Evolutionary conservation across 305 asterid genomes (phyloP).

Genomic region (Andrographis paniculata): DNA sequence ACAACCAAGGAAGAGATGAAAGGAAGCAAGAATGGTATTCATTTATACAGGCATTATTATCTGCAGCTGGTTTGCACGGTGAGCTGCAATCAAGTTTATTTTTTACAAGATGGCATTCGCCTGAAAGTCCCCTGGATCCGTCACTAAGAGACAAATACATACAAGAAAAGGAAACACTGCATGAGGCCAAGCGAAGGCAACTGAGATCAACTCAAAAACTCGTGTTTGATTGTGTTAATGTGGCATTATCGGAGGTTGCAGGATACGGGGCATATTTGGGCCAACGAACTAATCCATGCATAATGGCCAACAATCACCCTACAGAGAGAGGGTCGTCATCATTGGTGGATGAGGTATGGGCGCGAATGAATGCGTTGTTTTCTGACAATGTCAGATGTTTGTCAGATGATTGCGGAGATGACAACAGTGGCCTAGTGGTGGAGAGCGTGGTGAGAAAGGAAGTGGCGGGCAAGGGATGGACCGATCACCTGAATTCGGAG

Average conservation of each 20-base stretch:
- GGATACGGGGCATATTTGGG: constrained; percentile 34
- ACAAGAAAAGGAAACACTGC: constrained; percentile 35
- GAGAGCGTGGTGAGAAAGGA: constrained; percentile 51
- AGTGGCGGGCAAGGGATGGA: constrained; percentile 55
- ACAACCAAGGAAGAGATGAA: constrained; percentile 35
- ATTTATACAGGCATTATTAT: constrained; percentile 41
- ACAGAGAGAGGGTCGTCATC: constrained; percentile 19
- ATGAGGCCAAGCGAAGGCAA: constrained; percentile 44
- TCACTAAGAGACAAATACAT: constrained; percentile 44
- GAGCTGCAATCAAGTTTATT: constrained; percentile 32
- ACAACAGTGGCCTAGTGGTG: constrained; percentile 28
- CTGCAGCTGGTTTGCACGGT: constrained; percentile 40
- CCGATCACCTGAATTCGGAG: constrained; percentile 36
- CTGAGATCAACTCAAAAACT: constrained; percentile 52
- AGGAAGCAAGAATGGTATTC: constrained; percentile 45
- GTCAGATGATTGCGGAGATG: constrained; percentile 28
- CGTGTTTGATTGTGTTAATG: constrained; percentile 70
- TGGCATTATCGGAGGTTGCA: constrained; percentile 43
- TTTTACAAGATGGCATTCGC: constrained; percentile 51
- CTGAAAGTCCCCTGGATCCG: constrained; percentile 65
- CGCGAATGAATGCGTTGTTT: constrained; percentile 36
- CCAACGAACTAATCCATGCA: constrained; percentile 26
- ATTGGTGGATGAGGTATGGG: constrained; percentile 54
- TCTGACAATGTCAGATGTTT: constrained; percentile 28
- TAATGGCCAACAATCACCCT: constrained; percentile 15